These are phyloP conservation scores for Cymodocea nodosa DNA, from an alignment of 116 monocot genomes.

Conservation along the genomic window DNA sequence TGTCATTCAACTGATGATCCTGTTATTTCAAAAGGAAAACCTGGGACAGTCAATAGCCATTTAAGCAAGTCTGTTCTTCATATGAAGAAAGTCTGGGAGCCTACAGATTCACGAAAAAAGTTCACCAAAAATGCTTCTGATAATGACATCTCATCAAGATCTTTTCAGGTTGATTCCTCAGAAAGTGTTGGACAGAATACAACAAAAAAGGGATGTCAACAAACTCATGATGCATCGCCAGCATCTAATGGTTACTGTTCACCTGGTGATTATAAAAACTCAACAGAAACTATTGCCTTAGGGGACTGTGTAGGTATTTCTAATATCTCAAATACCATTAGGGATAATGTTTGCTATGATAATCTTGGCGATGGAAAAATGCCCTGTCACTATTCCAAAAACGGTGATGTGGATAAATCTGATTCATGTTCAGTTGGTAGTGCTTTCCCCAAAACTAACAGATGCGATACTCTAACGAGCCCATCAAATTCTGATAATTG, in stretches of 20 bases:
- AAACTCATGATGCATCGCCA: background rate
- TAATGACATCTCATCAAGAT: conserved; percentile 12
- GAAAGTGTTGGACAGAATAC: conserved; percentile 11
- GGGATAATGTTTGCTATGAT: conserved; percentile 1
- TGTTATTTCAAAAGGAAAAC: conserved; percentile 24
- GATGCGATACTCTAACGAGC: conserved; percentile 22
- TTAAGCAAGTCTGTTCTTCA: background rate
- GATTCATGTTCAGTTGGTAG: conserved; percentile 16
- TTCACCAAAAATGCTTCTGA: conserved; percentile 22
- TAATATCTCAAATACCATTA: background rate
- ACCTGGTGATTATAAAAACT: conserved; percentile 11
- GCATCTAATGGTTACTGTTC: conserved; percentile 6
- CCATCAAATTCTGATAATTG: conserved; percentile 62
- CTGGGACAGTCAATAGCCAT: background rate
- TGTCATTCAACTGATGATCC: conserved; percentile 18
- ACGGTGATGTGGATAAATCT: conserved; percentile 11
- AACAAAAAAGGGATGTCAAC: conserved; percentile 7
- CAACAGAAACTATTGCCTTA: background rate
- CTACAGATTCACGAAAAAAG: conserved; percentile 52
- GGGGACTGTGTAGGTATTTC: background rate
- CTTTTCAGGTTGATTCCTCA: conserved; percentile 10
- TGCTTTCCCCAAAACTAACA: conserved; percentile 8
- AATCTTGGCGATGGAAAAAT: conserved; percentile 12
- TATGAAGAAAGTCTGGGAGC: conserved; percentile 86
- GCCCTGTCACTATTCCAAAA: conserved; percentile 17